Percentiles rank a stretch among this genome's conserved stretches.
phyloP scores from a whole-genome alignment of 2,329 filamentous ascomycete species.

The Scytalidium lignicola region DNA sequence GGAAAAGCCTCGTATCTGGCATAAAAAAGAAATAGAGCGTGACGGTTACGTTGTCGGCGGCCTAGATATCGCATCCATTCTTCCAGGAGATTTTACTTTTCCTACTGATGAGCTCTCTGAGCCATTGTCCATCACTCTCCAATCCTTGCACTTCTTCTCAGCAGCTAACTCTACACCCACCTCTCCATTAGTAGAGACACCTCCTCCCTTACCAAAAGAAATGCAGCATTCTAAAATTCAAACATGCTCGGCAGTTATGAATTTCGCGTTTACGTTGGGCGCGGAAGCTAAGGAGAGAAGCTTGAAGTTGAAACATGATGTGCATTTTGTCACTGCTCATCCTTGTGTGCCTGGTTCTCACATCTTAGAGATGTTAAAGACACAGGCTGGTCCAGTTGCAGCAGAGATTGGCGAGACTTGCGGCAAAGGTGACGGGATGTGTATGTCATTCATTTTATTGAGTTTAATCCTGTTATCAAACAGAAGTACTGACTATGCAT shows the following conservation, averaged over 20 bases:
- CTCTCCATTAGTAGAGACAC: conserved; percentile 27
- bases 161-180: conserved; percentile 37
- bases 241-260: conserved; percentile 27
- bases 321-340: conserved; percentile 62
- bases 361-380: neutral
- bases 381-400: conserved; percentile 36
- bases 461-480: neutral
- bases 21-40: conserved; percentile 52
- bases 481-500: conserved; percentile 6
- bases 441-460: conserved; percentile 25
- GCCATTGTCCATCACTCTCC: conserved; percentile 42
- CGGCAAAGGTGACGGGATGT: neutral
- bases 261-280: conserved; percentile 17
- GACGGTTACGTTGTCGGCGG: conserved; percentile 58
- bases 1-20: conserved; percentile 56
- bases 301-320: conserved; percentile 47
- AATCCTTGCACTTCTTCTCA: conserved; percentile 44
- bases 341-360: conserved; percentile 47
- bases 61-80: conserved; percentile 46
- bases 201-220: conserved; percentile 12
- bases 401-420: neutral
- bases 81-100: conserved; percentile 59
- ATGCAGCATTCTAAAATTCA: conserved; percentile 13
- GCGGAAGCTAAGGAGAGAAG: conserved; percentile 19
- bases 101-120: conserved; percentile 50